Evolutionary conservation across 352 stramenopile genomes (phyloP), one percentile per base, ranked within the genome.

Genomic region (Phytophthora tentaculata): DNA sequence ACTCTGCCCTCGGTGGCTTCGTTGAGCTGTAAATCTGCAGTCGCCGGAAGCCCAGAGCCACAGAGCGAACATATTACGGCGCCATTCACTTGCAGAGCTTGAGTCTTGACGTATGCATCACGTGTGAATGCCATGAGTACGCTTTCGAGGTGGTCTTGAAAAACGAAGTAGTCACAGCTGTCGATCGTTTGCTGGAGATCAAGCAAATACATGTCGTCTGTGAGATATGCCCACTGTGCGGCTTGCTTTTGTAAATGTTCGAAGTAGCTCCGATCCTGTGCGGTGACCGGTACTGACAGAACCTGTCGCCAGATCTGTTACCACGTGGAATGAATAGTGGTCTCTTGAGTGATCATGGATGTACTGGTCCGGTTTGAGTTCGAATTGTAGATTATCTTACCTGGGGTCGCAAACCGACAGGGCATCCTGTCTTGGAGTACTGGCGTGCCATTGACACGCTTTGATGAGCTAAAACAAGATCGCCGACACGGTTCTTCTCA

Each of bases 131-230:
- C 81, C 72, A 92, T 84, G 19, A 95, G 59, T 29, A 89, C 76
- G 54, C 73, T 87, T 59, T 88, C 76, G 44, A 95, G 75, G 28
- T 87, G 76, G 44, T 93, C 86, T 66, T 93, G 79, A 55, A 95
- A 95, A 54, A 91, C 82, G 67, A 95, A 93, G 55, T 93, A 92
- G 60, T 95, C 84, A 35, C 68, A 89, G 58, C 79, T 90, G 75
- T 92, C 77, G 51, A 89, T 80, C 4, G 81, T 80, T 52, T 90
- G 84, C 71, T 93, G 83, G n/a, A 93, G 75, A 48, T 95, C 86
- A 17, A 95, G 74, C 50, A 89, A 64, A 66, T 92, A 93, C 80
- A 95, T 90, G 65, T 88, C 80, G 58, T 93, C 86, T 0, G 83
- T 93, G 47, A 89, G 70, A 51, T 88, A 90, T 5, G 57, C 76